phyloP scores from a whole-genome alignment of 75 land plant species.

The Picea sitchensis region DNA sequence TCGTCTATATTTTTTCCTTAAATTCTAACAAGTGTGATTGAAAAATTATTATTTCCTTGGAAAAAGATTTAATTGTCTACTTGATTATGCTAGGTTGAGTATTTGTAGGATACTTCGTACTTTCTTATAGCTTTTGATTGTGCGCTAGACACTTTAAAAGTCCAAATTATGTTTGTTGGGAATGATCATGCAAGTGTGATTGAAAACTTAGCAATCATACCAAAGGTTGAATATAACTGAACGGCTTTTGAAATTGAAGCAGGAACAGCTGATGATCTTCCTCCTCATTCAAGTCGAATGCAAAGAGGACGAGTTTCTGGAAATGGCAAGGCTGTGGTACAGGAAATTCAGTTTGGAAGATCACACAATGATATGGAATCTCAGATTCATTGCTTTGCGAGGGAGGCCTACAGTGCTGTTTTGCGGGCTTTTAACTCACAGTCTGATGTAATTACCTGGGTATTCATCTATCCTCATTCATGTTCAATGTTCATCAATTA shows the following conservation, averaged over 20 bases:
- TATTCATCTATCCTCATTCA: slow-evolving; percentile 7
- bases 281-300: slow-evolving; percentile 67
- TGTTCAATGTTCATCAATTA: not conserved
- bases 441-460: slow-evolving; percentile 66
- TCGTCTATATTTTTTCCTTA: too few species aligned
- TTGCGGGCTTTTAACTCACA: slow-evolving; percentile 64
- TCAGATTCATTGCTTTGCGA: slow-evolving; percentile 47
- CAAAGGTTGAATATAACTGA: not conserved
- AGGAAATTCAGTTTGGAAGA: slow-evolving; percentile 16
- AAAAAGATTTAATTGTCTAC: too few species aligned
- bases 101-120: not conserved
- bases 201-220: not conserved
- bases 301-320: slow-evolving; percentile 52
- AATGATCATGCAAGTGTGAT: not conserved
- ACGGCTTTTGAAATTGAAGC: slow-evolving; percentile 8
- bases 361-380: slow-evolving; percentile 23
- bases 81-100: not conserved
- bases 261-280: slow-evolving; percentile 91
- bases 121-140: not conserved
- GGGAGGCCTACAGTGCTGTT: slow-evolving; percentile 51
- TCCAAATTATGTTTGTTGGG: not conserved
- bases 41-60: too few species aligned
- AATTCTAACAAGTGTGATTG: too few species aligned
- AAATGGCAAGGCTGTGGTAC: slow-evolving; percentile 40
- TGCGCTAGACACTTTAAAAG: not conserved